phyloP scores from a whole-genome alignment of 805 yeast genomes.

The Lipomyces spencermartinsiae region DNA sequence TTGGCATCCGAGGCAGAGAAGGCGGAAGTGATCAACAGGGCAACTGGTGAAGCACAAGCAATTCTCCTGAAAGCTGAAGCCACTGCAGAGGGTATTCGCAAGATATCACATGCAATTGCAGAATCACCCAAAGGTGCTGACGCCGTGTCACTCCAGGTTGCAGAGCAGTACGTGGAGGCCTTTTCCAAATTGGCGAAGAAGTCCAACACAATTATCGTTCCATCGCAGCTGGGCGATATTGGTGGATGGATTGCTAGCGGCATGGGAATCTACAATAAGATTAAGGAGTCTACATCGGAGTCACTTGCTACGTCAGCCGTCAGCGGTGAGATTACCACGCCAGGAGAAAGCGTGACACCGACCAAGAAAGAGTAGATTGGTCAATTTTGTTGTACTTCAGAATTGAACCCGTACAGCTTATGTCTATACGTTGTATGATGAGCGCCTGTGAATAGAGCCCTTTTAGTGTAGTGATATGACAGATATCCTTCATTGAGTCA shows the following conservation, averaged over 20 bases:
- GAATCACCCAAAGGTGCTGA: conserved; percentile 73
- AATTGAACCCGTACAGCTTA: not conserved
- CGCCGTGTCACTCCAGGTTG: conserved; percentile 79
- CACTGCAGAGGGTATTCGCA: conserved; percentile 70
- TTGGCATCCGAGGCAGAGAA: conserved; percentile 77
- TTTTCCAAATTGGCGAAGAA: conserved; percentile 85
- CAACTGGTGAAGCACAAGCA: conserved; percentile 78
- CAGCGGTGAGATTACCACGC: not conserved
- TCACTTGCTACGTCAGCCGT: not conserved
- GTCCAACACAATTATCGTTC: conserved; percentile 76
- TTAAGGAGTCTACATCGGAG: conserved; percentile 40
- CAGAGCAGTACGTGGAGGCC: conserved; percentile 82
- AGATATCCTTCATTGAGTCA: not conserved
- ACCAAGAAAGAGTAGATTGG: not conserved
- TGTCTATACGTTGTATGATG: not conserved
- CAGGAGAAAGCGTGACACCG: conserved; percentile 1
- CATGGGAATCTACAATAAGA: conserved; percentile 68
- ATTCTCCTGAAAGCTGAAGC: conserved; percentile 70
- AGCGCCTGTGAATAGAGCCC: not conserved
- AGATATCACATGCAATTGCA: conserved; percentile 69
- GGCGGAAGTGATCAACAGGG: conserved; percentile 66
- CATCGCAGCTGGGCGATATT: conserved; percentile 75
- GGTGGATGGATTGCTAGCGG: conserved; percentile 79
- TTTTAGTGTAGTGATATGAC: not conserved
- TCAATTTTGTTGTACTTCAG: not conserved